Evolutionary conservation across 2,329 filamentous ascomycete species (phyloP), one percentile per base, ranked within the genome.

Genomic region (Fonsecaea pugnacius): DNA sequence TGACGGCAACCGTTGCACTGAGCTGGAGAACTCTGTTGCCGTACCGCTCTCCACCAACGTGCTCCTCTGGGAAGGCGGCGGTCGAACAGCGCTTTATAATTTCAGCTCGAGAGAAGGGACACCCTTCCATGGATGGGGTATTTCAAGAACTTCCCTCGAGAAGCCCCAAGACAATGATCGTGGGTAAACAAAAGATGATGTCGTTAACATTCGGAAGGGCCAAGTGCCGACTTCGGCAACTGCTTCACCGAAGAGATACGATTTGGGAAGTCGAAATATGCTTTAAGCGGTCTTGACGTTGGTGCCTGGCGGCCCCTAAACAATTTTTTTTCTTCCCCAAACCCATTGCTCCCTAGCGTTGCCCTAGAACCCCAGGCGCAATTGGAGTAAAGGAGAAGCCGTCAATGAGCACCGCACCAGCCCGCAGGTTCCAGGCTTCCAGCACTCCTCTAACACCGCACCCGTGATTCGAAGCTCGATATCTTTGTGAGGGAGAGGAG

Each of bases 201-300:
- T 30, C 27, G 27, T 30, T 30, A 6, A 30, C 27, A 30, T 30
- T 30, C 27, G 27, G 27, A 30, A 30, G 27, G 27, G 27, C 27
- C 27, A 30, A 5, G 27, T 30, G 4, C n/a, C 16, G 16, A 16
- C 9, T 6, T 48, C 43, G 43, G 43, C 43, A 4, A 14, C 2
- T 16, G 9, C 21, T 48, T 24, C 10, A 21, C n/a, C 40, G 40
- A 40, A 40, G 27, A 30, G 27, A 30, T 6, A 30, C 2, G 27
- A 30, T 30, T 30, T 16, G 38, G 40, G 40, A 46, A 46, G 43
- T 48, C 43, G 18, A 48, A 48, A 48, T 48, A 48, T 27, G 43
- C 43, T 48, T 48, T 10, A 12, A 10, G 43, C 12, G 40, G 40
- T 6, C 40, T 18, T 43, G 18, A 27, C 27, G 27, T 27, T 16